A percentile compares a stretch with the other conserved stretches of the same genome.
These are phyloP conservation scores for Tulasnella sp. DNA, from an alignment of 768 basidiomycete species.

Conservation along the genomic window DNA sequence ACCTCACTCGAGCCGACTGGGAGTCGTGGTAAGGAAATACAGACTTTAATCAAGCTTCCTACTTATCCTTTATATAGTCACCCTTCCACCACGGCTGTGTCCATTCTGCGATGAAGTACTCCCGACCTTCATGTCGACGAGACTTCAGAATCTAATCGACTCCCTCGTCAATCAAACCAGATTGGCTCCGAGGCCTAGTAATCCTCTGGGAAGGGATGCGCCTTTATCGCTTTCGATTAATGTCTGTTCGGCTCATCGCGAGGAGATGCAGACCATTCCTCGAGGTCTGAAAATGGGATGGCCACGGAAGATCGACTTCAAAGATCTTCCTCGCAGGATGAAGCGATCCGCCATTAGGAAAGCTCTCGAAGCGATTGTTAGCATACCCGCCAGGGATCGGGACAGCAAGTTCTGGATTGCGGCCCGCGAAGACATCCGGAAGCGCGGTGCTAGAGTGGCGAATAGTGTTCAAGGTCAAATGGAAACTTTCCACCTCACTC, in stretches of 20 bases:
- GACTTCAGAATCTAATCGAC: conserved; percentile 42
- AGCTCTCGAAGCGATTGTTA: conserved; percentile 34
- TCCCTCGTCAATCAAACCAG: conserved; percentile 42
- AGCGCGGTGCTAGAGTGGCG: conserved; percentile 52
- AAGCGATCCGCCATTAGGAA: conserved; percentile 32
- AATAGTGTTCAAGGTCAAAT: conserved; percentile 65
- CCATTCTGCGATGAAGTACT: conserved; percentile 70
- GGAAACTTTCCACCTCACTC: conserved; percentile 64
- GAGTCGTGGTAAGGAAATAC: neutral
- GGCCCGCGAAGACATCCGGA: conserved; percentile 46
- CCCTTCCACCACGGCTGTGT: conserved; percentile 38
- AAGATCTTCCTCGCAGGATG: conserved; percentile 41
- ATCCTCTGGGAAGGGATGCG: conserved; percentile 51
- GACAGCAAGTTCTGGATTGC: conserved; percentile 60
- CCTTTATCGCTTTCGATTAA: conserved; percentile 43
- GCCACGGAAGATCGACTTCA: conserved; percentile 65
- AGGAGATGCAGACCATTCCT: conserved; percentile 62
- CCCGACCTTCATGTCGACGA: conserved; percentile 49
- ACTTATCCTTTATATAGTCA: neutral
- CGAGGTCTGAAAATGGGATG: conserved; percentile 60
- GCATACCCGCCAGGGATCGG: conserved; percentile 18
- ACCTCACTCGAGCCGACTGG: neutral
- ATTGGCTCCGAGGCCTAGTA: conserved; percentile 53
- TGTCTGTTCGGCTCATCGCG: conserved; percentile 68
- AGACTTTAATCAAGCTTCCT: neutral